phyloP scores from a whole-genome alignment of 371 early-diverging fungal genomes.

The Mucor ambiguus region DNA sequence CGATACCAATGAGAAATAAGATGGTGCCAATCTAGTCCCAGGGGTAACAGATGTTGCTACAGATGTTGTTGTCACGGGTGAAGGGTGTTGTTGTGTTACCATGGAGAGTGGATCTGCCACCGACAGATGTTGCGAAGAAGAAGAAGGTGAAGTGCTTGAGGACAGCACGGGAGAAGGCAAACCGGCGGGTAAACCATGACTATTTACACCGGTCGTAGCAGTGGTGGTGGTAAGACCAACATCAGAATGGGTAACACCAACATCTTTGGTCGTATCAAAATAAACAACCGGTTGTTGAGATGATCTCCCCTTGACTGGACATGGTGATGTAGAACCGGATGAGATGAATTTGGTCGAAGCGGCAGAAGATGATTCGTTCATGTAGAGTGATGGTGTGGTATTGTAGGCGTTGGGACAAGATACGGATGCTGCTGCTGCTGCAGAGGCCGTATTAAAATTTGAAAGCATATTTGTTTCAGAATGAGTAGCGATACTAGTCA shows the following conservation, averaged over 20 bases:
- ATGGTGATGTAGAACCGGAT: not conserved
- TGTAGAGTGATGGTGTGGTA: not conserved
- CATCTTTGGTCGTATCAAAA: not conserved
- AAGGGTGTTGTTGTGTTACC: not conserved
- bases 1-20: conserved; percentile 11
- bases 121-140: not conserved
- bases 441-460: conserved; percentile 17
- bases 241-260: not conserved
- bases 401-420: not conserved
- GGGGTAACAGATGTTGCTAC: conserved; percentile 12
- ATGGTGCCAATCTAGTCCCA: conserved; percentile 19
- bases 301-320: not conserved
- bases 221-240: not conserved
- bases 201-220: not conserved
- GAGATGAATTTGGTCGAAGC: not conserved
- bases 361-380: not conserved
- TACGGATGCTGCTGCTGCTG: conserved; percentile 1
- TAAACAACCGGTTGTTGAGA: not conserved
- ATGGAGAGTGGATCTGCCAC: not conserved
- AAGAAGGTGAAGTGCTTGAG: not conserved
- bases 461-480: conserved; percentile 24
- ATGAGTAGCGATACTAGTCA: conserved; percentile 10
- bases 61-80: conserved; percentile 6
- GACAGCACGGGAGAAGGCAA: not conserved
- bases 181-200: not conserved